Percentiles rank a stretch among this genome's conserved stretches.
Evolutionary conservation across 1,284 basidiomycete species (phyloP).

Genomic region (Microbotryum intermedium): DNA sequence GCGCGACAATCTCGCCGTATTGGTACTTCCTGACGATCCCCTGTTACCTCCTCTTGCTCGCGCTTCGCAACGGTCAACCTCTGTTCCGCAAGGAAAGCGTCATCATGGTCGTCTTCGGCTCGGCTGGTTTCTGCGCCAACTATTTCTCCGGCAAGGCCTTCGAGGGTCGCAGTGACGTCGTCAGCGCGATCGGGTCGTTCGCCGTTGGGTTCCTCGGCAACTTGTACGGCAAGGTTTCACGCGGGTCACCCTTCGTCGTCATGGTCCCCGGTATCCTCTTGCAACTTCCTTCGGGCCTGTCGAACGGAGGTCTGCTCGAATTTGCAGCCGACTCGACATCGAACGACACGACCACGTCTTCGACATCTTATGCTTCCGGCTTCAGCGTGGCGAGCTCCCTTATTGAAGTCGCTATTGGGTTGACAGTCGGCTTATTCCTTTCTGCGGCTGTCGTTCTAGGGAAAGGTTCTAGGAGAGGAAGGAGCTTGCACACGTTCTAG

Average conservation of each 20-base stretch:
- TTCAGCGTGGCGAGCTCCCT: slow-evolving; percentile 45
- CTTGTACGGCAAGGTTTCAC: slow-evolving; percentile 69
- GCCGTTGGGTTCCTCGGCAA: slow-evolving; percentile 75
- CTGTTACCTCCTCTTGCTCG: slow-evolving; percentile 62
- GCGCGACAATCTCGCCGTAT: slow-evolving; percentile 39
- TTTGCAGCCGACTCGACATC: slow-evolving; percentile 49
- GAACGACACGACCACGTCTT: slow-evolving; percentile 42
- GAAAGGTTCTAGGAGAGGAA: slow-evolving; percentile 41
- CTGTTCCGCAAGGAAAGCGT: slow-evolving; percentile 60
- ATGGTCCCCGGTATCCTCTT: slow-evolving; percentile 61
- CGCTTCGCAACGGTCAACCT: slow-evolving; percentile 67
- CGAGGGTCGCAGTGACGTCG: slow-evolving; percentile 49
- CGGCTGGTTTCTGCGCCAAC: slow-evolving; percentile 56
- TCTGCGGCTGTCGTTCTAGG: slow-evolving; percentile 41
- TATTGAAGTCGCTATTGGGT: slow-evolving; percentile 44
- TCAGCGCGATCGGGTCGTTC: slow-evolving; percentile 54
- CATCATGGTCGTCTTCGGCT: slow-evolving; percentile 59
- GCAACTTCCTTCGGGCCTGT: slow-evolving; percentile 79
- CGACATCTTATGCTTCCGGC: slow-evolving; percentile 59
- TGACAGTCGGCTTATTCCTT: slow-evolving; percentile 62
- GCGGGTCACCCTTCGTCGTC: slow-evolving; percentile 66
- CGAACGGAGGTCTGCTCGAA: slow-evolving; percentile 70
- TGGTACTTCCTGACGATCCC: slow-evolving; percentile 70
- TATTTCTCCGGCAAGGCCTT: slow-evolving; percentile 62
- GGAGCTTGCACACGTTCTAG: background rate